A percentile compares a stretch with the other conserved stretches of the same genome.
These are phyloP conservation scores for Colletotrichum sp. DNA, from an alignment of 2,329 filamentous ascomycete species.

Conservation along the genomic window DNA sequence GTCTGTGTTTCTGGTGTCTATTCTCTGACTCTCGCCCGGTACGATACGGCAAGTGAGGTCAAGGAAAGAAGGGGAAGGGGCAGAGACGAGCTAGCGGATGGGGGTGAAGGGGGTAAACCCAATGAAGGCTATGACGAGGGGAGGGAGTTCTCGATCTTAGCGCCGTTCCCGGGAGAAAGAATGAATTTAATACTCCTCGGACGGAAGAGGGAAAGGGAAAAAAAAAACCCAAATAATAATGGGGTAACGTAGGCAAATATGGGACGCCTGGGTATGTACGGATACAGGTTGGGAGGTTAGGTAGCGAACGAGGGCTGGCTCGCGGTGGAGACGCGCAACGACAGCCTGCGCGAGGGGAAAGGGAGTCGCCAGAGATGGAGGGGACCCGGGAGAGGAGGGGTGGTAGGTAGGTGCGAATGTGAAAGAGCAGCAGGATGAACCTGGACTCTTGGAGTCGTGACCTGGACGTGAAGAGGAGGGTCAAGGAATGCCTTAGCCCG, in stretches of 20 bases:
- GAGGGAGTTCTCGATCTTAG: conserved; percentile 24
- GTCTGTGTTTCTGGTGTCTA: too few relatives aligned
- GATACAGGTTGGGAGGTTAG: not conserved
- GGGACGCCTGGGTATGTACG: not conserved
- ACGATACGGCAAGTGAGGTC: not conserved
- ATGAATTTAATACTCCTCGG: conserved; percentile 23
- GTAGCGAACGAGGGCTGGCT: conserved; percentile 18
- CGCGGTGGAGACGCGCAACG: conserved; percentile 16
- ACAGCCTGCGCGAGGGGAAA: not conserved
- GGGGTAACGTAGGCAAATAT: conserved; percentile 18
- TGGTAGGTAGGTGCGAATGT: not conserved
- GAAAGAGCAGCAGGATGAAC: too few relatives aligned
- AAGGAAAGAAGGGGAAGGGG: not conserved
- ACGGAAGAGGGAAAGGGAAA: conserved; percentile 15
- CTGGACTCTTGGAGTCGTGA: too few relatives aligned
- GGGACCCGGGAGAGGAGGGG: not conserved
- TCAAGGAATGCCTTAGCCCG: too few relatives aligned
- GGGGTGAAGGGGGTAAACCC: conserved; percentile 21
- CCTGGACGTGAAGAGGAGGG: too few relatives aligned
- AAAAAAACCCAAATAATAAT: conserved; percentile 12
- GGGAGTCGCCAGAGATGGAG: not conserved
- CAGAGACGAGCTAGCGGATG: not conserved
- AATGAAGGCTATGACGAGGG: conserved; percentile 26
- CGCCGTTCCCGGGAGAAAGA: conserved; percentile 24
- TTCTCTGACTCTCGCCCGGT: not conserved